Base-by-base conservation (phyloP, 495 filamentous ascomycete species). In the Trichoderma asperelloides region DNA sequence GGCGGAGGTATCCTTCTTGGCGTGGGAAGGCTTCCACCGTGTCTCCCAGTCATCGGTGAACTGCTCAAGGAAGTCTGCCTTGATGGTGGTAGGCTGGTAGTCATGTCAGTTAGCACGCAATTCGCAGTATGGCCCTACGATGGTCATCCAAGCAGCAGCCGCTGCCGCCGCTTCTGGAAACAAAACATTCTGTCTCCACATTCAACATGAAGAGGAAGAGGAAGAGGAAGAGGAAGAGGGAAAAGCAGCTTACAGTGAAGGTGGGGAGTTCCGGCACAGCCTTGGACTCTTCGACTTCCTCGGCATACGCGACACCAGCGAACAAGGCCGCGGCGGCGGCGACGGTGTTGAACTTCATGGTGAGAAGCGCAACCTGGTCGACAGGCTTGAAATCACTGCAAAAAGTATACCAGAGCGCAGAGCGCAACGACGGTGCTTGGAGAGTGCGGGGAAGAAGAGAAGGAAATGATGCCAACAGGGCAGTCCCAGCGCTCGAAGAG, bases 31-130 rank as follows among this genome's bases (percentile, higher is more conserved):
- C 80, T 92, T 90, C 96, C 96, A 99, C 76, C 96, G 83, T 62
- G 82, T 81, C 65, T 96, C 86, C 94, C 95, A 97, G 80, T 90
- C 94, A 68, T 92, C 88, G 78, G 91, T 96, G 84, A 99, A 99
- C 78, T 99, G 96, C 81, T 99, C 96, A 67, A 97, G 80, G 88
- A 99, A 98, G 49, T 92, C 91, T 68, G 90, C 96, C 79, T 98
- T 91, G 74, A 98, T 79, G 66, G 82, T 83, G 64, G 91, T 88
- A 64, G 96, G 94, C 94, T 97, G 67, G 64, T 45, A 64, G 33
- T n/a, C n/a, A 51, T 40, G 65, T 27, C 41, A 57, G 70, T 81
- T 66, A 80, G 77, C 69, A 74, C 33, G 8, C 39, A 27, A 40
- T 25, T 40, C 3, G 16, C 21, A 16, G 21, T 5, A 41, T 28